Conservation (phyloP, 208 protist genomes). For the Naegleria fowleri region DNA sequence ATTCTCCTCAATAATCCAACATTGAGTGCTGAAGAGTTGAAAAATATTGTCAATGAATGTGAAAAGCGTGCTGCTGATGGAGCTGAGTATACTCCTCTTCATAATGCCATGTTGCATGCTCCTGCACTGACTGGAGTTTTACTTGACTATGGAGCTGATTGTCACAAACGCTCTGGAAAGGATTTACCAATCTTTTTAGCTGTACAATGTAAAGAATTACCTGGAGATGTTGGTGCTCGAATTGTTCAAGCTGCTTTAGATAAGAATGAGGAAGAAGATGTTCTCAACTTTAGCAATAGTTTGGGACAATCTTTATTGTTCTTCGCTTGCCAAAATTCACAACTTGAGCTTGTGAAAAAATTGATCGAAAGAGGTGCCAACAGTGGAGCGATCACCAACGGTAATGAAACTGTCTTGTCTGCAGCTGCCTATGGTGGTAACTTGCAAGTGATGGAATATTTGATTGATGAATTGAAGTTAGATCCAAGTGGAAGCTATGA, state of each 20-base stretch:
- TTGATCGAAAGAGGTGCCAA: background rate
- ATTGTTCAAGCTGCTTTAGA: background rate
- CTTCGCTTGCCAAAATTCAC: background rate
- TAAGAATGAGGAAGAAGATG: background rate
- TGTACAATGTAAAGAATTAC: background rate
- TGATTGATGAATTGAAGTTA: background rate
- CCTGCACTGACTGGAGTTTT: background rate
- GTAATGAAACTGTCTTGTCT: background rate
- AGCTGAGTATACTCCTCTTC: background rate
- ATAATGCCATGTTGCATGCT: background rate
- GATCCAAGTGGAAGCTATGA: background rate
- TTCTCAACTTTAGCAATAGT: background rate
- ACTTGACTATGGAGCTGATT: background rate
- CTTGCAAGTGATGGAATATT: background rate
- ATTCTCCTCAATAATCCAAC: too few relatives aligned
- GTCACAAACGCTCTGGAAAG: background rate
- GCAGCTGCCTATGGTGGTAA: background rate
- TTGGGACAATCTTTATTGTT: background rate
- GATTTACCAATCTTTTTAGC: background rate
- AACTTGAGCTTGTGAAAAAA: background rate
- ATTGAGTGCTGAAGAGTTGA: background rate
- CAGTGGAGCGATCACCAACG: background rate
- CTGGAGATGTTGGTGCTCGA: background rate
- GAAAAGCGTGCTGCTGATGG: background rate
- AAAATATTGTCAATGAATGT: too few relatives aligned